phyloP scores from a whole-genome alignment of 371 early-diverging fungal genomes.

The Synchytrium microbalum region DNA sequence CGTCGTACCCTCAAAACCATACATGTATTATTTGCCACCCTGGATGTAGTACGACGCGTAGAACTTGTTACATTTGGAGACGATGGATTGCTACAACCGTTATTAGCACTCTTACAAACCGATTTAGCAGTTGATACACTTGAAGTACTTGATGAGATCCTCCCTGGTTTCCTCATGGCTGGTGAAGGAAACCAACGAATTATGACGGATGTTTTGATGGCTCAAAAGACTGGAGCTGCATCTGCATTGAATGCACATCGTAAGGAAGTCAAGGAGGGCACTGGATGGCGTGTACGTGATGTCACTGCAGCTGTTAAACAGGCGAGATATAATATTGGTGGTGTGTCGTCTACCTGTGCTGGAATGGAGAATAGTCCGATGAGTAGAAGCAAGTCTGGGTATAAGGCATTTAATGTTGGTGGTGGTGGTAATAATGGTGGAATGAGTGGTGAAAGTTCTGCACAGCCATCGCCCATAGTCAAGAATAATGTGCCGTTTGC shows the following conservation, averaged over 20 bases:
- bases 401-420: background rate
- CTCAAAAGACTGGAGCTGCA: slow-evolving; percentile 23
- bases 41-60: slow-evolving; percentile 28
- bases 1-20: slow-evolving; percentile 56
- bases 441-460: slow-evolving; percentile 32
- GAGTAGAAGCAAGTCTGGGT: slow-evolving; percentile 7
- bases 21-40: slow-evolving; percentile 53
- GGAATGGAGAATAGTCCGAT: slow-evolving; percentile 4
- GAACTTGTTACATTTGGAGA: slow-evolving; percentile 24
- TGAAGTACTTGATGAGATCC: slow-evolving; percentile 58
- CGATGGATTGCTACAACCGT: slow-evolving; percentile 41
- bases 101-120: slow-evolving; percentile 55
- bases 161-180: slow-evolving; percentile 28
- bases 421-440: background rate
- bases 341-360: slow-evolving; percentile 29
- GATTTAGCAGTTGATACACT: slow-evolving; percentile 60
- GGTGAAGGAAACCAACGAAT: slow-evolving; percentile 20
- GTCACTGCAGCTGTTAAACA: slow-evolving; percentile 14
- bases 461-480: slow-evolving; percentile 39
- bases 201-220: slow-evolving; percentile 22
- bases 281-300: slow-evolving; percentile 29
- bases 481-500: slow-evolving; percentile 28
- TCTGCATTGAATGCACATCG: background rate
- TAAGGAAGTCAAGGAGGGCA: slow-evolving; percentile 3
- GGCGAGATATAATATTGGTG: slow-evolving; percentile 33